phyloP scores from a whole-genome alignment of 495 filamentous ascomycete species.

The Podospora tetraspora region DNA sequence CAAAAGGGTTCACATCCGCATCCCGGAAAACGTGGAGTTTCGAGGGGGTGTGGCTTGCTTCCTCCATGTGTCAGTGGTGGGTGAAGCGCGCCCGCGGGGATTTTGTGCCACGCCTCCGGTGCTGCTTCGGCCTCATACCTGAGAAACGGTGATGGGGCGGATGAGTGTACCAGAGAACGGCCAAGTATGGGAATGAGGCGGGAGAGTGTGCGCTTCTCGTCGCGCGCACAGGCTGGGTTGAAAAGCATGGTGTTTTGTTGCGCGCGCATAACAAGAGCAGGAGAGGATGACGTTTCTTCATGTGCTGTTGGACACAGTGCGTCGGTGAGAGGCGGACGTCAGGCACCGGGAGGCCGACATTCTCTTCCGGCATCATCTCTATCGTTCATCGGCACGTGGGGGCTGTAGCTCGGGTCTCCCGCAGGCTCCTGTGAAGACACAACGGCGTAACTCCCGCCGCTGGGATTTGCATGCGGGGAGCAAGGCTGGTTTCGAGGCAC shows the following conservation, averaged over 20 bases:
- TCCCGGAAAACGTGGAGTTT: not conserved
- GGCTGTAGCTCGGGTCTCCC: not conserved
- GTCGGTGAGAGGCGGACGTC: not conserved
- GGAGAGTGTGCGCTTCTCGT: not conserved
- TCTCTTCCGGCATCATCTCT: not conserved
- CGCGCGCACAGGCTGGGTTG: constrained; percentile 1
- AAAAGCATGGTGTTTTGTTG: not conserved
- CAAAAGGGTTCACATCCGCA: not conserved
- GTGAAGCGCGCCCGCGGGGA: not conserved
- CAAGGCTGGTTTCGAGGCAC: not conserved
- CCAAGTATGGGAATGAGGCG: not conserved
- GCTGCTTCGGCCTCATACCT: constrained; percentile 10
- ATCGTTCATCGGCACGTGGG: not conserved
- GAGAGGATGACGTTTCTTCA: not conserved
- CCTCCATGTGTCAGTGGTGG: not conserved
- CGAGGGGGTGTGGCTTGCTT: not conserved
- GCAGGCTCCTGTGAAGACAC: not conserved
- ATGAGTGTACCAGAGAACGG: not conserved
- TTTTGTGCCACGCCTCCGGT: constrained; percentile 13
- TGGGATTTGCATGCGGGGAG: not conserved
- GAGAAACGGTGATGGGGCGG: not conserved
- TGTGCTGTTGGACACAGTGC: not conserved
- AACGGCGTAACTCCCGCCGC: not conserved
- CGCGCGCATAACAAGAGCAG: not conserved
- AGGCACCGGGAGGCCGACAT: not conserved